phyloP scores from a whole-genome alignment of 2,329 filamentous ascomycete species.

The Trichoderma gracile region DNA sequence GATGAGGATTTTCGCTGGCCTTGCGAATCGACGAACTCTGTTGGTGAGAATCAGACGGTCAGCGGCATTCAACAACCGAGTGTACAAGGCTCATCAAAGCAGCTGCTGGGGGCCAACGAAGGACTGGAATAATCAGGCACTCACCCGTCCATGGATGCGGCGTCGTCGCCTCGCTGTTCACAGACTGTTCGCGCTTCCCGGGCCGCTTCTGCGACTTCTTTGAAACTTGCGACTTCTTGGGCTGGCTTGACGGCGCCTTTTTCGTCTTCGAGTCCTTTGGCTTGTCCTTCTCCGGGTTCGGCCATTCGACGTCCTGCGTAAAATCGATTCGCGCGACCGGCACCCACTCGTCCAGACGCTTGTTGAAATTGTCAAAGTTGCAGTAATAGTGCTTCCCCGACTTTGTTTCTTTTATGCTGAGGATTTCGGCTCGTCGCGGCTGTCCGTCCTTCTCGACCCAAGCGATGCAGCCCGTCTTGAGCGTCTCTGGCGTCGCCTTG shows the following conservation, averaged over 20 bases:
- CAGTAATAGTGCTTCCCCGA: conserved; percentile 90
- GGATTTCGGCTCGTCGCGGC: conserved; percentile 87
- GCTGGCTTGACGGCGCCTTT: conserved; percentile 56
- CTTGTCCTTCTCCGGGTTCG: conserved; percentile 81
- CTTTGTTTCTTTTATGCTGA: conserved; percentile 90
- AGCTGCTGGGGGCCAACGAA: too few species aligned
- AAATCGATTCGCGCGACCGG: conserved; percentile 80
- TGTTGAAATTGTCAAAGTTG: conserved; percentile 98
- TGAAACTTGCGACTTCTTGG: conserved; percentile 59
- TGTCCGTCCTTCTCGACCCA: conserved; percentile 73
- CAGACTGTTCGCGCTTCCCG: conserved; percentile 57
- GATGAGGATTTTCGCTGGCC: conserved; percentile 47
- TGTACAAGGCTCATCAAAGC: too few species aligned
- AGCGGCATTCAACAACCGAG: too few species aligned
- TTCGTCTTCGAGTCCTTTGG: conserved; percentile 76
- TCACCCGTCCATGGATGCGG: conserved; percentile 54
- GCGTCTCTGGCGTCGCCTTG: conserved; percentile 79
- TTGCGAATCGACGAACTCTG: conserved; percentile 54
- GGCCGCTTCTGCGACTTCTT: conserved; percentile 62
- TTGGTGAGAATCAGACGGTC: conserved; percentile 6
- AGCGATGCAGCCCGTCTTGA: conserved; percentile 63
- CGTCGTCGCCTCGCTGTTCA: conserved; percentile 54
- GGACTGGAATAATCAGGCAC: conserved; percentile 6
- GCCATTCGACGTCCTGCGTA: conserved; percentile 91
- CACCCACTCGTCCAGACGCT: conserved; percentile 83